Base-by-base conservation (phyloP, 164 flowering plant genomes). In the Aristolochia californica region DNA sequence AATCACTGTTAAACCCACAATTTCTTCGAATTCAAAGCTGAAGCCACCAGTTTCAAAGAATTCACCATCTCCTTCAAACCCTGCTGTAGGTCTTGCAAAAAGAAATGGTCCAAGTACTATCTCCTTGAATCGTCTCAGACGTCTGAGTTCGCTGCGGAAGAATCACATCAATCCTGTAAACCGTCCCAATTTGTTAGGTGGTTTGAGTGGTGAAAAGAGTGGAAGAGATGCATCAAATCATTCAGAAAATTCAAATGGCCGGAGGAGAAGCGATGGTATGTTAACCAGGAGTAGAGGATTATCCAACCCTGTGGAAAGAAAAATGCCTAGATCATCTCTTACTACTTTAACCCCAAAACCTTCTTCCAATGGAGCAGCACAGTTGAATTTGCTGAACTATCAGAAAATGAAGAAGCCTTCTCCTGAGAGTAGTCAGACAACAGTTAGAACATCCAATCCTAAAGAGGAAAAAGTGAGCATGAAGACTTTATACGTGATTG, bases 401-500 rank as follows among this genome's bases (percentile, higher is more conserved):
- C 60, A 62, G 70, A 59, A 26, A 49, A 18, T 48, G 63, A 75
- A 65, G 66, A 48, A 50, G 66, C 48, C 9, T 24, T 77, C 51
- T 64, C 65, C 43, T 34, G 45, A 53, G 66, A 48, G 10, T 60
- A 75, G 58, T 64, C 72, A 69, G 55, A 68, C 43, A 10, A 57
- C 57, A 49, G 55, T 4, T 18, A 45, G 26, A 44, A 68, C 65
- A 43, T 56, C 45, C 27, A 55, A 67, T 60, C 14, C 60, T 18
- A 53, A 22, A 50, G 45, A 60, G 13, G 71, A 74, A 21, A 65
- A 66, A 30, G 61, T 74, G 27, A 49, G 26, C 14, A 76, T 74
- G 62, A 83, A 74, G 74, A 75, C 68, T 55, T 17, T 77, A 53
- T 56, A 74, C 21, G 48, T 74, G 17, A 65, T 78, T 55, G 79